Base-by-base conservation (phyloP, 2,329 filamentous ascomycete species). In the Penicillium nordicum region DNA sequence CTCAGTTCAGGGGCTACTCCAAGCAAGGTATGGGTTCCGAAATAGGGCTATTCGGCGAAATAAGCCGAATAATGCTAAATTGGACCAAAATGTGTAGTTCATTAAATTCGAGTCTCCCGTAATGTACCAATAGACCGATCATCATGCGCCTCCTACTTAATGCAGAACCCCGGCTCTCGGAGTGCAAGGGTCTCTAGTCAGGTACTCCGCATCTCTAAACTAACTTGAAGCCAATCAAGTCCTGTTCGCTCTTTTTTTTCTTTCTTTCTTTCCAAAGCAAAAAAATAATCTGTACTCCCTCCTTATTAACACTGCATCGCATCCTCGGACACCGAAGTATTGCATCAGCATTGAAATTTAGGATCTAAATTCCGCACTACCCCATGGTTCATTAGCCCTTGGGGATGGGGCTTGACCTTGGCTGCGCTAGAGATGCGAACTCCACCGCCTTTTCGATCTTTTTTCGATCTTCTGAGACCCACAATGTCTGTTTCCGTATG, bases 381-480 rank as follows among this genome's bases (percentile, higher is more conserved):
- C 30, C 34, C 42, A 46, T 53, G 18, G 10, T 23, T 48, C 21
- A 34, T 43, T 14, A 36, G 10, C 18, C 21, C 2, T 50, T 25
- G 12, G 32, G 25, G 34, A 21, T 21, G 10, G 10, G 11, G 9
- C n/a, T 44, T 36, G 32, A 45, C 25, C 27, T 53, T 53, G 53
- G 36, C 34, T 34, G 37, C 37, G 45, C 56, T 41, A 48, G 40
- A 50, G 40, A 54, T 41, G 21, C 11, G 18, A 34, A 27, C 38
- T 23, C 27, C 58, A 49, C 50, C 27, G 34, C 32, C 25, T 18
- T 32, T 59, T 43, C 5, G 34, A 42, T 49, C 29, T 29, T 38
- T 38, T 44, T 45, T 21, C 18, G 18, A 48, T 53, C 25, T 42
- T 41, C 4, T 48, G 50, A 32, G 50, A 32, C 30, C 57, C 53